Evolutionary conservation across 192 early-diverging fungal genomes (phyloP), one percentile per base, ranked within the genome.

Genomic region (Backusella mclennaniae): DNA sequence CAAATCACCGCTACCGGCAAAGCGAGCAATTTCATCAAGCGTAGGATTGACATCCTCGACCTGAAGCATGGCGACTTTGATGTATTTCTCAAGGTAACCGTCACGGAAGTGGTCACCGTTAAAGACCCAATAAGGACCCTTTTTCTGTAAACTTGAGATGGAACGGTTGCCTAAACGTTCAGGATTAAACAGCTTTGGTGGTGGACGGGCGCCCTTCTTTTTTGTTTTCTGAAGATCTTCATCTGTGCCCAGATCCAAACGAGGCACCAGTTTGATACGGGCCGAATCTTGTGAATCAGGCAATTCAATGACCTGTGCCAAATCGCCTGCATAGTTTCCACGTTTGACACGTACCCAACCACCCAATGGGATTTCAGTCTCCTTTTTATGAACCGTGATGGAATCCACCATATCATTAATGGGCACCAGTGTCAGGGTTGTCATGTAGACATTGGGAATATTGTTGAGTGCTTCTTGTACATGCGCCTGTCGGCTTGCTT

Each of bases 261-360:
- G 90, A 69, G 93, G 93, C n/a, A 96, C 85, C 52, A 95, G 69
- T 66, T 90, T 90, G 46, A 96, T 88, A 71, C 88, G 88, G 9
- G 87, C 89, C 0, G 83, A 71, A 56, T 94, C 93, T 31, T 88
- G 85, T 38, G 89, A 87, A 73, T 95, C 93, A 31, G 91, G 78
- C 26, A 93, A 86, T 38, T 86, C 88, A 33, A 87, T 72, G 15
- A 91, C 85, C 84, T 96, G 95, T 31, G 91, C 97, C 76, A 99
- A 83, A 85, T 99, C 98, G 49, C 95, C 95, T 6, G 90, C 90
- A 77, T 97, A 98, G 76, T 93, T 98, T 52, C 97, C 98, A 74
- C 93, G 91, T 76, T 93, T 93, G 52, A 98, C 89, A 44, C 96
- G 89, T 35, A 96, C 94, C 97, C 97, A 99, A 7, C 88, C 81